These are phyloP conservation scores for Ricinus communis DNA, from an alignment of 345 rosid species.

Conservation along the genomic window DNA sequence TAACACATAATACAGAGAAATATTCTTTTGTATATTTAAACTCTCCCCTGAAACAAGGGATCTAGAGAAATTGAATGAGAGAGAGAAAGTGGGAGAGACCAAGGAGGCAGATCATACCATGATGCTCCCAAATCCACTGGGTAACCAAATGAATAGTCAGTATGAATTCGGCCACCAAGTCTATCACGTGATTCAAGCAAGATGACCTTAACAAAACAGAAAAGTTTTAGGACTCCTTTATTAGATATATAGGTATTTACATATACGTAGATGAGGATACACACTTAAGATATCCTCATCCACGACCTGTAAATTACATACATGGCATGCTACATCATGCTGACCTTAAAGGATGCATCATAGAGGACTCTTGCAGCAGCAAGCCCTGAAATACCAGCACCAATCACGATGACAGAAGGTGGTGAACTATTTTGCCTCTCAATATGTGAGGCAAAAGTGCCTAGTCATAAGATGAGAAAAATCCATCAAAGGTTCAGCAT, in stretches of 20 bases:
- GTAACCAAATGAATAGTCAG: conserved; percentile 86
- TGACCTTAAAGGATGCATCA: conserved; percentile 69
- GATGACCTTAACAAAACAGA: conserved; percentile 47
- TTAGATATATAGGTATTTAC: not conserved
- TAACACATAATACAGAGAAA: not conserved
- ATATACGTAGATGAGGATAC: not conserved
- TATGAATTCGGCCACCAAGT: conserved; percentile 88
- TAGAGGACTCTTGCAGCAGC: conserved; percentile 76
- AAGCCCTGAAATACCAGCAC: conserved; percentile 85
- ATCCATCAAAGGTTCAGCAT: not conserved
- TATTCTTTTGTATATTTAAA: not conserved
- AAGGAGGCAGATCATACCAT: conserved; percentile 43
- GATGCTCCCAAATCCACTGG: conserved; percentile 97
- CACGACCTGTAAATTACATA: not conserved
- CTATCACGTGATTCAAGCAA: conserved; percentile 85
- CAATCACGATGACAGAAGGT: conserved; percentile 78
- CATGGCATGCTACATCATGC: not conserved
- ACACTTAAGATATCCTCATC: not conserved
- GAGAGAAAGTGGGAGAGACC: not conserved
- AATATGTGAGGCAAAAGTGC: conserved; percentile 35
- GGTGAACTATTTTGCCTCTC: conserved; percentile 44
- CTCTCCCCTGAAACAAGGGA: not conserved
- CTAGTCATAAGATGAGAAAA: conserved; percentile 27
- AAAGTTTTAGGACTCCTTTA: not conserved
- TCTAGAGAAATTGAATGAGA: not conserved